A percentile compares a stretch with the other conserved stretches of the same genome.
Conservation (phyloP, 305 asterid genomes). For the Caryopteris hybrid region DNA sequence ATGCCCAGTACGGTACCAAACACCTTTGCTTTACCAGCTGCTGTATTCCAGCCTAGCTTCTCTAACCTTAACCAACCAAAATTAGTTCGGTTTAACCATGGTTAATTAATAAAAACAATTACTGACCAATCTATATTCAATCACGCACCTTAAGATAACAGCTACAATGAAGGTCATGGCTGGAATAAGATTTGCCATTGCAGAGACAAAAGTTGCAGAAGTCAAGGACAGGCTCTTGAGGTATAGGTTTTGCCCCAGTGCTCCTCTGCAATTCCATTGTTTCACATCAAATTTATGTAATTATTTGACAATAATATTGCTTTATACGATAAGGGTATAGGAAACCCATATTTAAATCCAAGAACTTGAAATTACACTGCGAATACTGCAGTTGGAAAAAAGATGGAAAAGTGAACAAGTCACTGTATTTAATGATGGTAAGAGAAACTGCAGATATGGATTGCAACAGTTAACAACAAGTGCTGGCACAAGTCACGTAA, state of each 20-base stretch:
- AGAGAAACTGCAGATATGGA: too few relatives aligned
- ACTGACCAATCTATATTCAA: background rate
- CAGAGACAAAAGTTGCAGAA: constrained; percentile 66
- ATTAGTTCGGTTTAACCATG: background rate
- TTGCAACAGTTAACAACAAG: constrained; percentile 21
- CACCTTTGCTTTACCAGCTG: constrained; percentile 66
- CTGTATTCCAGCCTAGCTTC: constrained; percentile 40
- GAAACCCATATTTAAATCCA: too few relatives aligned
- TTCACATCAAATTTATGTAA: background rate
- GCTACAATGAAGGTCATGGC: constrained; percentile 71
- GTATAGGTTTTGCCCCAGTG: constrained; percentile 68
- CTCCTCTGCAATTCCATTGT: constrained; percentile 42
- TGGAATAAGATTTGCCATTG: constrained; percentile 67
- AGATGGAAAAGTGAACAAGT: background rate
- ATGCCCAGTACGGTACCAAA: constrained; percentile 59
- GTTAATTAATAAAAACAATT: too few relatives aligned
- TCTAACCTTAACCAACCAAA: constrained; percentile 43
- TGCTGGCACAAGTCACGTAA: constrained; percentile 7
- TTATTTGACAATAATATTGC: background rate
- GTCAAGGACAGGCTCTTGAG: constrained; percentile 46
- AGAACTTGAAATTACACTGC: too few relatives aligned
- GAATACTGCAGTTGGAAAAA: too few relatives aligned
- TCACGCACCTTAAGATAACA: constrained; percentile 40
- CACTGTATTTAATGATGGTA: background rate
- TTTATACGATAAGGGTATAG: too few relatives aligned